These are phyloP conservation scores for Fusarium devonianum DNA, from an alignment of 2,329 filamentous ascomycete genomes.

Conservation along the genomic window DNA sequence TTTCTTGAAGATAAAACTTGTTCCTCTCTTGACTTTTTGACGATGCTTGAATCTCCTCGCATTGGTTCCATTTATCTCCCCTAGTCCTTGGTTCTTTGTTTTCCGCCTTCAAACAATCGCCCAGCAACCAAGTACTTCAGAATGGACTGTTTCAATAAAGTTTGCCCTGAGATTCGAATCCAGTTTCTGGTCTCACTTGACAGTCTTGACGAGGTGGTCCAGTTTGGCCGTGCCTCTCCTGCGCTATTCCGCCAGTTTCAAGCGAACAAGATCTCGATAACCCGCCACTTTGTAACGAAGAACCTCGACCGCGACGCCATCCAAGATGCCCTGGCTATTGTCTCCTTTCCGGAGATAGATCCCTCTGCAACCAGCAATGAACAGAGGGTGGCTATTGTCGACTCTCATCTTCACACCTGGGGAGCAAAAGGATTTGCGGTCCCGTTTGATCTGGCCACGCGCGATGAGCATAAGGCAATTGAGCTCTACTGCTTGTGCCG, in stretches of 20 bases:
- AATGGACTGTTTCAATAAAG: not conserved
- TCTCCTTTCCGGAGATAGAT: not conserved
- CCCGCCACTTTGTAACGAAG: not conserved
- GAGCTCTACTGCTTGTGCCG: not conserved
- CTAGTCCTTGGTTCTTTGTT: no score
- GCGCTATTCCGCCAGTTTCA: not conserved
- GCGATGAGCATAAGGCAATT: not conserved
- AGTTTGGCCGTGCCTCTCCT: not conserved
- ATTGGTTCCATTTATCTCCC: no score
- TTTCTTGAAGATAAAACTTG: no score
- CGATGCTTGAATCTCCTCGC: no score
- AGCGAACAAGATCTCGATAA: conserved; percentile 1
- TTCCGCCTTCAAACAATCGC: not conserved
- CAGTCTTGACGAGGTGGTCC: not conserved
- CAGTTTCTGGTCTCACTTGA: not conserved
- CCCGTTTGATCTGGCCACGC: not conserved
- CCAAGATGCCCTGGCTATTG: conserved; percentile 4
- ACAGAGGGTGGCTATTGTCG: not conserved
- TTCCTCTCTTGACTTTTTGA: no score
- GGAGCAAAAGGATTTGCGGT: not conserved
- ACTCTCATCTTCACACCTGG: not conserved
- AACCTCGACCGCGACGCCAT: not conserved
- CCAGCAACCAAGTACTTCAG: not conserved
- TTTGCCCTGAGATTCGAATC: not conserved
- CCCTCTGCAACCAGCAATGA: not conserved